A percentile compares a stretch with the other conserved stretches of the same genome.
Evolutionary conservation across 192 early-diverging fungal species (phyloP).

Genomic region (Linnemannia elongata): DNA sequence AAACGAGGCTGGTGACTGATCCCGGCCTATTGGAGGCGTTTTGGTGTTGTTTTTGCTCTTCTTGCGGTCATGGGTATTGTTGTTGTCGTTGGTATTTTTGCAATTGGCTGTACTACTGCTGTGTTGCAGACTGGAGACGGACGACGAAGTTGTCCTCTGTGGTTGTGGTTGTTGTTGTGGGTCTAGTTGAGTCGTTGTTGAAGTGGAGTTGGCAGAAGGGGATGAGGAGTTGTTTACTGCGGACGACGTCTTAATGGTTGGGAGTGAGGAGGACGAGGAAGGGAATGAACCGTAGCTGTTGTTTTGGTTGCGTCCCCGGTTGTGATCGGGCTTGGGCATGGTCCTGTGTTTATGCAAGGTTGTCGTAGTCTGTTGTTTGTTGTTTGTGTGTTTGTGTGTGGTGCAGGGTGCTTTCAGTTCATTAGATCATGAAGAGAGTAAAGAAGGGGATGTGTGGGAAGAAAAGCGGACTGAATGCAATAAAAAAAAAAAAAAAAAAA

Average conservation of each 20-base stretch:
- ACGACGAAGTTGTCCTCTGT: neutral
- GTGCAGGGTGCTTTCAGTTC: neutral
- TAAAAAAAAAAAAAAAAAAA: neutral
- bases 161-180: neutral
- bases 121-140: neutral
- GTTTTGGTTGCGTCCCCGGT: neutral
- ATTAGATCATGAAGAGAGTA: neutral
- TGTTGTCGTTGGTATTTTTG: neutral
- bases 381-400: neutral
- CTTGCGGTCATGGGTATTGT: neutral
- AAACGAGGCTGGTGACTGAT: constrained; percentile 1
- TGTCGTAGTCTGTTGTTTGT: neutral
- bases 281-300: constrained; percentile 1
- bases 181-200: neutral
- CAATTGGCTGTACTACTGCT: neutral
- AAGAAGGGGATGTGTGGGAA: neutral
- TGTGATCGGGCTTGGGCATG: constrained; percentile 11
- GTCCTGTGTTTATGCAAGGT: neutral
- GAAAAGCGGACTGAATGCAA: neutral
- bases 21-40: neutral
- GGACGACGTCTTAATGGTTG: neutral
- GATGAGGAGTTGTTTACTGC: constrained; percentile 1
- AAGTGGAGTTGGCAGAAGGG: neutral
- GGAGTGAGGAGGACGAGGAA: neutral
- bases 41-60: constrained; percentile 16